phyloP scores from a whole-genome alignment of 192 early-diverging fungal species.

The Spizellomyces punctatus region DNA sequence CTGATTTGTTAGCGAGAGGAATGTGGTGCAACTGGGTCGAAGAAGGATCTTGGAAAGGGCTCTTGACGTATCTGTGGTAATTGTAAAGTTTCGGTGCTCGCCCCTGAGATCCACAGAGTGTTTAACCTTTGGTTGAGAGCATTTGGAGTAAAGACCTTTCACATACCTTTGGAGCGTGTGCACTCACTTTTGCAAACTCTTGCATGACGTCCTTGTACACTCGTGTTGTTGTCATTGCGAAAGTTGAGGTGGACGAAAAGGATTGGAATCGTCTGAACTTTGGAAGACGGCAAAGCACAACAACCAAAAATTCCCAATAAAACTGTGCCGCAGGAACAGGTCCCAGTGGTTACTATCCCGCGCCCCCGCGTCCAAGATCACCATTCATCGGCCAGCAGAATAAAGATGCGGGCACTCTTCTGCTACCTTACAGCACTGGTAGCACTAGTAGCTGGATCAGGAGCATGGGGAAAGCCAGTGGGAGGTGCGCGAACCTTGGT shows the following conservation, averaged over 20 bases:
- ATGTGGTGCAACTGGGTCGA: slow-evolving; percentile 17
- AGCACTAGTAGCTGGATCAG: too few relatives aligned
- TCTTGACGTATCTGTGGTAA: slow-evolving; percentile 18
- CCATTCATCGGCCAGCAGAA: too few relatives aligned
- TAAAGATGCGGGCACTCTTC: too few relatives aligned
- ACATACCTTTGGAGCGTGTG: slow-evolving; percentile 34
- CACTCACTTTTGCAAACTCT: slow-evolving; percentile 23
- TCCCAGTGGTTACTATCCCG: too few relatives aligned
- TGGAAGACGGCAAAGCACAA: too few relatives aligned
- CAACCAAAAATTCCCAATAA: too few relatives aligned
- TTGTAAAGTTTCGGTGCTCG: slow-evolving; percentile 28
- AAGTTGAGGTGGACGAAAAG: too few relatives aligned
- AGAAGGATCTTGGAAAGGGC: slow-evolving; percentile 12
- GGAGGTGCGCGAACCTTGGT: slow-evolving; percentile 34
- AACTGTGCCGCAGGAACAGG: too few relatives aligned
- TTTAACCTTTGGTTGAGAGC: not conserved
- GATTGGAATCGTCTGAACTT: too few relatives aligned
- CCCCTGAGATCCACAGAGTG: not conserved
- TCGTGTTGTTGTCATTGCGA: too few relatives aligned
- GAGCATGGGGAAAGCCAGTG: slow-evolving; percentile 11
- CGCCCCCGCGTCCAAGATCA: too few relatives aligned
- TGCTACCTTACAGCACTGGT: too few relatives aligned
- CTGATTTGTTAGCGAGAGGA: slow-evolving; percentile 18
- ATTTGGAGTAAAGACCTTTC: not conserved
- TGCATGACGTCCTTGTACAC: slow-evolving; percentile 8